Percentiles rank a stretch among this genome's conserved stretches.
Evolutionary conservation across 2,329 filamentous ascomycete genomes (phyloP).

Genomic region (Alternaria triticimaculans): DNA sequence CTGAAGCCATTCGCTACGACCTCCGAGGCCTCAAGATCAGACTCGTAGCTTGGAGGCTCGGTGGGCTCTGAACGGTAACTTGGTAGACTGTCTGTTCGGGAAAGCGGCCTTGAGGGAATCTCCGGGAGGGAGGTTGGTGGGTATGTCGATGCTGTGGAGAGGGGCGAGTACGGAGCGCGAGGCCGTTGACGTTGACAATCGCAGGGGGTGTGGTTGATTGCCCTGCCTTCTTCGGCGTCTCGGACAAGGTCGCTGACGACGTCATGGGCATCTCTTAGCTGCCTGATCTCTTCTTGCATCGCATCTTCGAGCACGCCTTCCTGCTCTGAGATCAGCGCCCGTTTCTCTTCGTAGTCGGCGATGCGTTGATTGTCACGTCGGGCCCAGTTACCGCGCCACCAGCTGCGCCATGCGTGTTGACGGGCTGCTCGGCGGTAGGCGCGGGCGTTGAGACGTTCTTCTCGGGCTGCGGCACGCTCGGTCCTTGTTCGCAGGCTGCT

Average conservation of each 20-base stretch:
- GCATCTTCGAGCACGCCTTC: constrained; percentile 55
- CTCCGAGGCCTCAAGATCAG: constrained; percentile 47
- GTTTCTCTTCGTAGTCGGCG: constrained; percentile 60
- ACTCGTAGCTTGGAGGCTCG: constrained; percentile 53
- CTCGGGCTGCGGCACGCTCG: constrained; percentile 60
- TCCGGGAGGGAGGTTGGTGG: constrained; percentile 38
- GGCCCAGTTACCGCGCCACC: constrained; percentile 54
- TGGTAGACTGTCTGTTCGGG: constrained; percentile 51
- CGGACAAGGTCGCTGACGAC: constrained; percentile 59
- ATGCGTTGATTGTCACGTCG: constrained; percentile 40
- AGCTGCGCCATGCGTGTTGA: constrained; percentile 58
- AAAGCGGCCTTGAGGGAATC: constrained; percentile 43
- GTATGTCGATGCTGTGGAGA: constrained; percentile 41
- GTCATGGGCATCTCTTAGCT: constrained; percentile 59
- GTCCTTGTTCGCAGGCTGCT: constrained; percentile 58
- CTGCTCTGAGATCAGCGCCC: constrained; percentile 55
- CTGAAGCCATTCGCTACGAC: constrained; percentile 53
- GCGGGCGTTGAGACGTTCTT: constrained; percentile 60
- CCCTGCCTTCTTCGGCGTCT: constrained; percentile 47
- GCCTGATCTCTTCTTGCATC: constrained; percentile 55
- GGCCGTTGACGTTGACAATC: constrained; percentile 26
- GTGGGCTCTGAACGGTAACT: constrained; percentile 53
- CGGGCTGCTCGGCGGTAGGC: constrained; percentile 62
- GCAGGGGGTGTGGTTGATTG: constrained; percentile 9
- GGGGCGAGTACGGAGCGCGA: constrained; percentile 28